Base-by-base conservation (phyloP, 306 rosid genomes). In the Casuarina equisetifolia region DNA sequence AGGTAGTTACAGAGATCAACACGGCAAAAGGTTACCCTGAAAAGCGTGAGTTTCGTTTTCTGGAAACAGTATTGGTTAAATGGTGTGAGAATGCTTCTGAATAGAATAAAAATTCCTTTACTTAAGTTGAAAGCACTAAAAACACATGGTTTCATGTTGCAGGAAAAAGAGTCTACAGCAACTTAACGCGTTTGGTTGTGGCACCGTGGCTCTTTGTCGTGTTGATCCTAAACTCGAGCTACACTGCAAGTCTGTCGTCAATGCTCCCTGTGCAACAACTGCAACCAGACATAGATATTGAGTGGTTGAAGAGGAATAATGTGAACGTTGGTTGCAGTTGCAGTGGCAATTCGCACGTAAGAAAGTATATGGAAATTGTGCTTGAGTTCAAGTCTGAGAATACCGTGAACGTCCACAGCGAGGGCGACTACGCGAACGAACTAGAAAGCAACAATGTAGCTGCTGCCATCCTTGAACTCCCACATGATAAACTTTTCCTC, bases 401-500 rank as follows among this genome's bases (percentile, higher is more conserved):
- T 50, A 74, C 86, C 2, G 4, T 81, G 35, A 17, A 44, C 0
- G 68, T 87, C 39, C 15, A 25, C 32, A 59, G 67, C 7, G 91
- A 84, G 70, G 16, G n/a, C n/a, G 76, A 82, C 42, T 76, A 55
- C 17, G 5, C 48, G 20, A 79, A 3, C 2, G 50, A 79, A 1
- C 86, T 91, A 70, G 61, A 64, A 61, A 72, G 40, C 7, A 46
- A 79, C 52, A 38, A 74, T 0, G 85, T 92, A 71, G n/a, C 85
- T 7, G 97, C 96, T 32, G 92, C 92, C 54, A 85, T 93, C 84
- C 89, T 90, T 9, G 96, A 90, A 78, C 81, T 89, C 46, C 97
- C 94, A 17, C 88, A 90, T 71, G 91, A 84, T 19, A 80, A 85
- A 77, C 87, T 72, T 11, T 90, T 85, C 78, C 78, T 86, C 48